phyloP scores from a whole-genome alignment of 441 rosid genomes.

The Mallotus repandus region DNA sequence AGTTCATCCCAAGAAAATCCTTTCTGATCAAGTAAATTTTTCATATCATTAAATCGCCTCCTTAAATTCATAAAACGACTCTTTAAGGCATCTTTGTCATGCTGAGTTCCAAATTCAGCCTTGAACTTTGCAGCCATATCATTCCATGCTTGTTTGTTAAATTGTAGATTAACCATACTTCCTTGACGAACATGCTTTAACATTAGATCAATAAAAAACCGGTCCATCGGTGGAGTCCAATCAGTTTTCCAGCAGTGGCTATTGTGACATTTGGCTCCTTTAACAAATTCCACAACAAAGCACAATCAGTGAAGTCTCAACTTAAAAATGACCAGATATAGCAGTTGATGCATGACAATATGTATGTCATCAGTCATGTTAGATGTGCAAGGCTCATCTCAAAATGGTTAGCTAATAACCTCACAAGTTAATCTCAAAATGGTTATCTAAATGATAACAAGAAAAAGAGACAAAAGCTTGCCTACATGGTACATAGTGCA shows the following conservation, averaged over 20 bases:
- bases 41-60: conserved; percentile 43
- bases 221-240: conserved; percentile 54
- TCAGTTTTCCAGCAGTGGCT: conserved; percentile 30
- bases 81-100: conserved; percentile 36
- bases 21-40: conserved; percentile 32
- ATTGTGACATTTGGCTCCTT: conserved; percentile 32
- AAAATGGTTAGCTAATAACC: not conserved
- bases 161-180: conserved; percentile 33
- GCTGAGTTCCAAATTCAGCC: conserved; percentile 44
- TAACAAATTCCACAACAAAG: conserved; percentile 26
- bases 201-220: conserved; percentile 50
- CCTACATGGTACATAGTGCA: conserved; percentile 10
- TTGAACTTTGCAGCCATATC: conserved; percentile 44
- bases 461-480: not conserved
- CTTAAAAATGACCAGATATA: not conserved
- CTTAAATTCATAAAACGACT: conserved; percentile 39
- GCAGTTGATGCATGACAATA: conserved; percentile 11
- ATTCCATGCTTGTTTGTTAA: conserved; percentile 42
- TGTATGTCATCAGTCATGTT: not conserved
- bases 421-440: not conserved
- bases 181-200: conserved; percentile 42
- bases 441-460: not conserved
- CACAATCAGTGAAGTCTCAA: not conserved
- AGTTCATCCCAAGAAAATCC: conserved; percentile 49
- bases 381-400: conserved; percentile 5